Conservation (phyloP, 2,329 filamentous ascomycete genomes). For the Grosmannia penicillata region DNA sequence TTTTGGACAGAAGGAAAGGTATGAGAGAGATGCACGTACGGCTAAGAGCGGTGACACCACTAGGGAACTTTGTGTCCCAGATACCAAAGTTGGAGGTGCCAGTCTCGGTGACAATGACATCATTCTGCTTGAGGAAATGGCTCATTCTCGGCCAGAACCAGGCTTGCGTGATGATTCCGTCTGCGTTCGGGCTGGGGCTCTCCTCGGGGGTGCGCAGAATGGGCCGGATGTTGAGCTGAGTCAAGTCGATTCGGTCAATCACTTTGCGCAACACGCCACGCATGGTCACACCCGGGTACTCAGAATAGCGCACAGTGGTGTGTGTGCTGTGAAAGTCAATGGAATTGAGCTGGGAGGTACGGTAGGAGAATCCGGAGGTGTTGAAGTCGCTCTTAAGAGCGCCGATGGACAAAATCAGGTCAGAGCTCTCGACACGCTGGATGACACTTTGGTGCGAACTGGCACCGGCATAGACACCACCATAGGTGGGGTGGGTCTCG, state of each 20-base stretch:
- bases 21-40: conserved; percentile 32
- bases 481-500: conserved; percentile 60
- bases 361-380: conserved; percentile 69
- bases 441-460: conserved; percentile 53
- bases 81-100: conserved; percentile 82
- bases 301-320: conserved; percentile 60
- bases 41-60: conserved; percentile 40
- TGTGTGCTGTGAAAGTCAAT: conserved; percentile 70
- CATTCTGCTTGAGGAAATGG: conserved; percentile 30
- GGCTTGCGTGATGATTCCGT: conserved; percentile 9
- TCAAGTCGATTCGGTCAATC: conserved; percentile 40
- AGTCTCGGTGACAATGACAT: conserved; percentile 75
- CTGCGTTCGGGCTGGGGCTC: conserved; percentile 2
- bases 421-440: conserved; percentile 50
- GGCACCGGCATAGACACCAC: conserved; percentile 73
- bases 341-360: conserved; percentile 59
- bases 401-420: conserved; percentile 58
- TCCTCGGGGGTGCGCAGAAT: conserved; percentile 36
- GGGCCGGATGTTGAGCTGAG: conserved; percentile 39
- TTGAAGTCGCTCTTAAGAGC: conserved; percentile 62
- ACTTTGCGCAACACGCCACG: conserved; percentile 62
- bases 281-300: conserved; percentile 67
- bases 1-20: not conserved
- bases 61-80: conserved; percentile 69
- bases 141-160: conserved; percentile 12